Conservation (phyloP, 352 stramenopile species). For the Phytophthora podocarpi region DNA sequence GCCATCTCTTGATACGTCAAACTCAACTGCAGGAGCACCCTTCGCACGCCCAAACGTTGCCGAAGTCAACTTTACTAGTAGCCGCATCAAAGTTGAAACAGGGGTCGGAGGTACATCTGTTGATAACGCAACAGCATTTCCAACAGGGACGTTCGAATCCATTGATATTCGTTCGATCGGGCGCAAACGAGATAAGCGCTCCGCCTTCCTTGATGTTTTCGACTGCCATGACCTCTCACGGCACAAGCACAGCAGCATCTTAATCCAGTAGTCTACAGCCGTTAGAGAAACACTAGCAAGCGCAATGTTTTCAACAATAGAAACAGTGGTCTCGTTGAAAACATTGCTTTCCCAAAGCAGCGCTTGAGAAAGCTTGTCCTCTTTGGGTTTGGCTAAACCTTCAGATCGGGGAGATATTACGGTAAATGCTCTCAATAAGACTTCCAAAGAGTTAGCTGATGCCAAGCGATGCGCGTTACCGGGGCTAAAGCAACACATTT, state of each 20-base stretch:
- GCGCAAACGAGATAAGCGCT: background rate
- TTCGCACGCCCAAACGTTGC: slow-evolving; percentile 25
- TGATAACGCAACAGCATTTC: background rate
- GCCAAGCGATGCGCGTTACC: slow-evolving; percentile 30
- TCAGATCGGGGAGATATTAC: background rate
- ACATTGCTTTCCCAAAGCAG: slow-evolving; percentile 37
- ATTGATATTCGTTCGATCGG: background rate
- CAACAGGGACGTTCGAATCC: background rate
- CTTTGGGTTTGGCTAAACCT: background rate
- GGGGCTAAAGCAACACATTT: slow-evolving; percentile 23
- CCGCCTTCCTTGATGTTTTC: background rate
- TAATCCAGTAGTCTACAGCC: slow-evolving; percentile 32
- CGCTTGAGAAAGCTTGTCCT: slow-evolving; percentile 18
- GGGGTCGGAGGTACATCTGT: background rate
- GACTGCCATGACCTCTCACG: slow-evolving; percentile 11
- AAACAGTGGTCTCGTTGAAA: slow-evolving; percentile 18
- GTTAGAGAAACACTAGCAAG: slow-evolving; percentile 24
- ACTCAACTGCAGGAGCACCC: slow-evolving; percentile 38
- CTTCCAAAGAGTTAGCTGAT: slow-evolving; percentile 20
- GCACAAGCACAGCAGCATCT: slow-evolving; percentile 25
- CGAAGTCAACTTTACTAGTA: slow-evolving; percentile 29
- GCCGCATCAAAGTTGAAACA: slow-evolving; percentile 18
- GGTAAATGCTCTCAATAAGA: slow-evolving; percentile 43
- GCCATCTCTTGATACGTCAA: slow-evolving; percentile 58
- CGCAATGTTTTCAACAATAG: slow-evolving; percentile 31